Evolutionary conservation across 2,329 filamentous ascomycete genomes (phyloP), one percentile per base, ranked within the genome.

Genomic region (Xylariaceae sp.): DNA sequence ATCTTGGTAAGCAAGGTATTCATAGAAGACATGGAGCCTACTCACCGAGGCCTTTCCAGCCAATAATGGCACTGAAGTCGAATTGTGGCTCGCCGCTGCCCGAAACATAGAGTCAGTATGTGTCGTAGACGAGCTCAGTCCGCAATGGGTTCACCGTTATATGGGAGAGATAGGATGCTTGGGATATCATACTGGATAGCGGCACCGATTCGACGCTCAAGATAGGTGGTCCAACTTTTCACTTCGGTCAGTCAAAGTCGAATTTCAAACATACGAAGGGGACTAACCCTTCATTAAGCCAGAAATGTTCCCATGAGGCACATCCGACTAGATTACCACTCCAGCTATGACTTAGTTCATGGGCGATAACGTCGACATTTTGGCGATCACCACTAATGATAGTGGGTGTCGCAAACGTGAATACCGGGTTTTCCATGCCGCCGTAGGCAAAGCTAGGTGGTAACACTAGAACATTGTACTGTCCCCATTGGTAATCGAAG

Each of bases 311-410:
- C 88, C 88, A 92, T 63, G 84, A 88, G 47, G 85, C 84, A 63
- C 85, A 88, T 8, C 84, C 87, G 2, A 92, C 88, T 37, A 92
- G 74, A 64, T 96, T 96, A 22, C 92, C 92, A 56, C 88, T 94
- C 91, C 92, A 96, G 64, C 87, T 84, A 67, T 86, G 83, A 60
- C 77, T 79, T 58, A 87, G 66, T 80, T 84, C 67, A 9, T 69
- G 94, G 1, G 94, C 94, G 71, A 99, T 95, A 18, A 97, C 92
- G 68, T 97, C 92, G 18, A 97, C 84, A 63, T 97, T 97, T 67
- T 96, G 87, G 41, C 87, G 81, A 65, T 92, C 88, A 45, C 92
- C 92, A 53, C 88, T 94, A 67, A 99, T 91, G 63, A 97, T 87
- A 34, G 91, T 95, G 1, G 92, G 92, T 1, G 94, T 97, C 1